Percentiles rank a stretch among this genome's conserved stretches.
phyloP scores from a whole-genome alignment of 1,284 basidiomycete genomes.

The Moesziomyces antarcticus region DNA sequence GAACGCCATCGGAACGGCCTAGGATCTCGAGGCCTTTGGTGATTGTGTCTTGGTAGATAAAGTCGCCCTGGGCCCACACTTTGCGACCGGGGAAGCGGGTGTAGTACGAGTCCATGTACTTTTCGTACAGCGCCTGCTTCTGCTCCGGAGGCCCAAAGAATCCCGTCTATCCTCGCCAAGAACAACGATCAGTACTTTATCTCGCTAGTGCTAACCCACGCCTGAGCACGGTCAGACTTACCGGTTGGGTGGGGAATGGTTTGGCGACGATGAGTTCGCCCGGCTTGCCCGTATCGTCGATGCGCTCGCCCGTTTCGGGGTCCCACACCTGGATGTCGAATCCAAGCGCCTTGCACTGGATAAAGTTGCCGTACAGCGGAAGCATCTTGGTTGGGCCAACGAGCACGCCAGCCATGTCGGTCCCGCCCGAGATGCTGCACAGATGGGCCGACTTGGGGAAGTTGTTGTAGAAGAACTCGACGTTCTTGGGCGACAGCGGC shows the following conservation, averaged over 20 bases:
- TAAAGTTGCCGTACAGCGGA: constrained; percentile 63
- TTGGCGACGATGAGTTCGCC: constrained; percentile 63
- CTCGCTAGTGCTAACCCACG: not conserved
- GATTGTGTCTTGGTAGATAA: constrained; percentile 41
- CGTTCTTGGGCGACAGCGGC: constrained; percentile 59
- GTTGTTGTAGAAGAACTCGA: constrained; percentile 58
- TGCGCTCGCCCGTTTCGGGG: constrained; percentile 45
- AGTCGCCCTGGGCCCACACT: constrained; percentile 57
- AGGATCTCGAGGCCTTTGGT: constrained; percentile 81
- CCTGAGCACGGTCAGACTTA: constrained; percentile 32
- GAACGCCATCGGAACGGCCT: constrained; percentile 69
- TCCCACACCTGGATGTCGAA: constrained; percentile 61
- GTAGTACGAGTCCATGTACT: constrained; percentile 67
- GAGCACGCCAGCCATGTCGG: constrained; percentile 64
- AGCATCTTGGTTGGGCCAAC: constrained; percentile 55
- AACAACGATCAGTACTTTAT: not conserved
- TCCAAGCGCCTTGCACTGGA: constrained; percentile 63
- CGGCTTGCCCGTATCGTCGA: constrained; percentile 52
- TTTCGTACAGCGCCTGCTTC: constrained; percentile 58
- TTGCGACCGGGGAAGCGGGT: constrained; percentile 48
- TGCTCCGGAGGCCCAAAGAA: constrained; percentile 47
- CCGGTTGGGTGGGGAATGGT: constrained; percentile 67
- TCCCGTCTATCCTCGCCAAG: constrained; percentile 5
- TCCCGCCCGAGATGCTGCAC: constrained; percentile 59
- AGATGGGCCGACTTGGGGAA: constrained; percentile 41